A percentile compares a stretch with the other conserved stretches of the same genome.
Conservation (phyloP, 108 stramenopile genomes). For the Skeletonema marinoi region DNA sequence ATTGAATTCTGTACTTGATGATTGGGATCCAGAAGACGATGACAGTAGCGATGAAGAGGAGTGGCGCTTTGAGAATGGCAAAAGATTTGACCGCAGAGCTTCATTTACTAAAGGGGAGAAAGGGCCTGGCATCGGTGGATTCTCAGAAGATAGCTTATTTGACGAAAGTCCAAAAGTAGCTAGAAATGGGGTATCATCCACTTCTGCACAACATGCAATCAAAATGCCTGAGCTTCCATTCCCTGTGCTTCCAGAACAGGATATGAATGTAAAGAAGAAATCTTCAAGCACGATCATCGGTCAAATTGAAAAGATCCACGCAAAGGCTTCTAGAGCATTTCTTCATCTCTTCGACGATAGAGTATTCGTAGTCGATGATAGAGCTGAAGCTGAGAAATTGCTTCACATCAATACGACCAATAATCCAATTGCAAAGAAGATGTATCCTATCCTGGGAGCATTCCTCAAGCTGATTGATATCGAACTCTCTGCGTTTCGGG, state of each 20-base stretch:
- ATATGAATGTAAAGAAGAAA: background rate
- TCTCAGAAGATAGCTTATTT: background rate
- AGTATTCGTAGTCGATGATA: conserved; percentile 14
- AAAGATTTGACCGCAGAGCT: background rate
- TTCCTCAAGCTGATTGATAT: conserved; percentile 9
- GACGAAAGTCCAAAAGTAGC: background rate
- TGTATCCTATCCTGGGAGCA: conserved; percentile 6
- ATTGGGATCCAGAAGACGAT: conserved; percentile 3
- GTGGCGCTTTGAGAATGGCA: background rate
- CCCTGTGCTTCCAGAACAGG: conserved; percentile 7
- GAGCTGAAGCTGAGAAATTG: conserved; percentile 2
- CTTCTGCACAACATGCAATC: background rate
- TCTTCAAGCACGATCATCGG: background rate
- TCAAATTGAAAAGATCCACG: conserved; percentile 10
- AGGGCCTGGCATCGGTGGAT: background rate
- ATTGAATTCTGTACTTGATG: background rate
- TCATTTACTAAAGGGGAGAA: background rate
- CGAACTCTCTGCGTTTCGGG: conserved; percentile 10
- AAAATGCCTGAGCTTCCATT: background rate
- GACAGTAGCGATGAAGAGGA: background rate
- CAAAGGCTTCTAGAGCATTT: conserved; percentile 8
- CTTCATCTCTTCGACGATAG: conserved; percentile 20
- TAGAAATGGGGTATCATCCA: background rate
- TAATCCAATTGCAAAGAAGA: conserved; percentile 5
- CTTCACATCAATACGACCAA: conserved; percentile 1